Evolutionary conservation across 768 basidiomycete species (phyloP), one percentile per base, ranked within the genome.

Genomic region (Chalciporus piperatus): DNA sequence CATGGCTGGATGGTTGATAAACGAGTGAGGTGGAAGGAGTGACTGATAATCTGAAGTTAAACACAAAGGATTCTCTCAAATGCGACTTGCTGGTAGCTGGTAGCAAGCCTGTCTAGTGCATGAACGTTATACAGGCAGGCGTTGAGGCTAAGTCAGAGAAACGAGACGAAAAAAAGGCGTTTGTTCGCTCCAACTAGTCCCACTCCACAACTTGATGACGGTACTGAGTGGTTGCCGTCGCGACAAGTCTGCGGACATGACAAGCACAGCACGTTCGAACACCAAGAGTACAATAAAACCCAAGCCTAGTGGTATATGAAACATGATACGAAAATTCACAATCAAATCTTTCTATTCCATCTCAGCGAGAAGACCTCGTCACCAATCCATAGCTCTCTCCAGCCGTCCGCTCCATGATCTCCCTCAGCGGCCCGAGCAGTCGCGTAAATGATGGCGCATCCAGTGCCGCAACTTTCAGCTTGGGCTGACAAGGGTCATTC

Each of bases 401-500:
- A n/a, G 90, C 87, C 62, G 86, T 83, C 59, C 92, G 82, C 64
- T 92, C 91, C 91, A 95, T 92, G 65, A 93, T 85, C 68, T 95
- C 94, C 54, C 90, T 83, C 57, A 96, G 74, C 19, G 94, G 93
- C 4, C 96, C 96, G 28, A 99, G 82, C 39, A 99, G 74, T 37
- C 96, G 84, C 12, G 93, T 97, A 65, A 99, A 99, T 17, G 95
- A 89, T 52, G 89, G 82, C 32, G 92, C 92, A 61, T 94, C 94
- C 57, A 99, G 76, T 10, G 92, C 92, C 7, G 96, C 96, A 12
- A 98, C 92, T 68, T 95, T 92, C 39, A 99, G 81, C 67, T 87
- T 91, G 11, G 78, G 79, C 54, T 68, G 64, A 22, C 75, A 70
- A 30, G 72, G 67, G 38, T 81, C 76, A 1, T 62, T 55, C 41